phyloP scores from a whole-genome alignment of 352 stramenopile genomes.

The Phytophthora megakarya region DNA sequence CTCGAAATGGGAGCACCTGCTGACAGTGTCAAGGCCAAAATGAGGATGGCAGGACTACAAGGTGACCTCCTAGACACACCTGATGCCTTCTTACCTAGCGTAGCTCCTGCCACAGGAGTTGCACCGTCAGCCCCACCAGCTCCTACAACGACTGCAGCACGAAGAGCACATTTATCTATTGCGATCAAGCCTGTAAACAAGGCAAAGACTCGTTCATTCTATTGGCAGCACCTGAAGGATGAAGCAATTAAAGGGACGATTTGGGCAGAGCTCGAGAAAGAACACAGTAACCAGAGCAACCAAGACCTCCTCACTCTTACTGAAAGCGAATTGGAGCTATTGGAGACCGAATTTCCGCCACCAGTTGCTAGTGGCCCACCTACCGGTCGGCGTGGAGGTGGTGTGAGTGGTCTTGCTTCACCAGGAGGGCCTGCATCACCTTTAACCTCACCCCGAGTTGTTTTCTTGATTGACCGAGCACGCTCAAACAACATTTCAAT shows the following conservation, averaged over 20 bases:
- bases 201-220: constrained; percentile 67
- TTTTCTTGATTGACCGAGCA: constrained; percentile 77
- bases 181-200: constrained; percentile 69
- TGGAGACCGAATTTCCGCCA: constrained; percentile 72
- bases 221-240: constrained; percentile 73
- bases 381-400: constrained; percentile 44
- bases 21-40: constrained; percentile 72
- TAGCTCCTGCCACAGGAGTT: constrained; percentile 11
- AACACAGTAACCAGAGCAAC: constrained; percentile 61
- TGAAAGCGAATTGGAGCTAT: constrained; percentile 50
- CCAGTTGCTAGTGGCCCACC: constrained; percentile 45
- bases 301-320: constrained; percentile 49
- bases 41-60: constrained; percentile 64
- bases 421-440: constrained; percentile 51
- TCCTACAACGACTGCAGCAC: constrained; percentile 20
- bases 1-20: constrained; percentile 59
- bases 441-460: constrained; percentile 55
- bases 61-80: constrained; percentile 66
- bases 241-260: constrained; percentile 75
- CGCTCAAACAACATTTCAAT: constrained; percentile 94
- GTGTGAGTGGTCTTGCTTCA: constrained; percentile 45
- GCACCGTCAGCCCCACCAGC: constrained; percentile 15
- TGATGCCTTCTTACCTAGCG: constrained; percentile 41
- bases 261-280: constrained; percentile 77
- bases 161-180: constrained; percentile 58